Evolutionary conservation across 1,139 yeast genomes (phyloP), one percentile per base, ranked within the genome.

Genomic region (Taphrina deformans): DNA sequence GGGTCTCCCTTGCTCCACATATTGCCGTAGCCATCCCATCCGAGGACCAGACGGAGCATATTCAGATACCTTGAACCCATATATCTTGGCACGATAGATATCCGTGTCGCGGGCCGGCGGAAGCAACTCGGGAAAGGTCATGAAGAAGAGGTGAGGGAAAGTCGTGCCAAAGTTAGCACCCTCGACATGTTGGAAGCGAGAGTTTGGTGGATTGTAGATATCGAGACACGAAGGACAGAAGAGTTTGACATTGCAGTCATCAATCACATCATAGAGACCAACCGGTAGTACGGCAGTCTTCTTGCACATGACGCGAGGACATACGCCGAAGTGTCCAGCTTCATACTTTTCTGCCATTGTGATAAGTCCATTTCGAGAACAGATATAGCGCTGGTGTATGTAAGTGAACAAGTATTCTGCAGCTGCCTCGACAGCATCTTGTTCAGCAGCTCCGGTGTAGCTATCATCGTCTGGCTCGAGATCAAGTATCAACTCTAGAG

Each of bases 81-180:
- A 95, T 62, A 92, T 82, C 73, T 86, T 46, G 14, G 69, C 69
- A 26, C 50, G 55, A 31, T 67, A 67, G 24, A 67, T 26, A 24
- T 46, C 35, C 12, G 35, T 40, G 9, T 35, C 45, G 9, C 62
- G 24, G 18, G 33, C 23, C 16, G 52, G 23, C 9, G 68, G 68
- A 16, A 55, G 44, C 9, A 92, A 84, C 70, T 90, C 97, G 5
- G 96, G 92, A 77, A 87, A 91, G 82, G 90, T 88, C 74, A 90
- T 89, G 66, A 93, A 84, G 72, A 93, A 88, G 69, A 93, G 82
- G 1, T 97, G 98, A 0, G 97, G 96, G 77, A 93, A 93, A 33
- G 96, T 87, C 0, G 98, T 90, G 6, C 99, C 99, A 78, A 95
- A 93, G 73, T 87, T 93, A 0, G 98, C 97, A 3, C 99, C 99